Percentiles rank a stretch among this genome's conserved stretches.
phyloP scores from a whole-genome alignment of 192 early-diverging fungal species.

The Chytriomyces sp. region DNA sequence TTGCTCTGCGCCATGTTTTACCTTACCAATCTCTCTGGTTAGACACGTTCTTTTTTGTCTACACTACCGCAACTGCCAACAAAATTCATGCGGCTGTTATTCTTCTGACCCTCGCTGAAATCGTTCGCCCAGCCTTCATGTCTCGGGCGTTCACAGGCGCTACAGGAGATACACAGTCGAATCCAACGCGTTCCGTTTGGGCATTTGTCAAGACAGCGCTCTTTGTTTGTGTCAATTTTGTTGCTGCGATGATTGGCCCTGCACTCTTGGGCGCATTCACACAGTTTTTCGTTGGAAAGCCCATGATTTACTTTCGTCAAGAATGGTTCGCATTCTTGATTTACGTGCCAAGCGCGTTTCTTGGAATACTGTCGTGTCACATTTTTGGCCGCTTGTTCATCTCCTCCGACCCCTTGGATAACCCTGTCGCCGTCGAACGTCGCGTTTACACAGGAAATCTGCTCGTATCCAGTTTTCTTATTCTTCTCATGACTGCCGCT shows the following conservation, averaged over 20 bases:
- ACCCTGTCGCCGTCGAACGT: conserved; percentile 4
- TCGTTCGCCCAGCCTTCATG: conserved; percentile 15
- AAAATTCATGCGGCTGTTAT: conserved; percentile 50
- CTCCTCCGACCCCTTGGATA: conserved; percentile 1
- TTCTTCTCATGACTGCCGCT: conserved; percentile 4
- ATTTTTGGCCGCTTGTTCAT: conserved; percentile 1
- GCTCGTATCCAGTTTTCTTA: not conserved
- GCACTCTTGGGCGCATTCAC: conserved; percentile 27
- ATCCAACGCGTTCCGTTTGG: not conserved
- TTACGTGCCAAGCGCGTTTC: conserved; percentile 50
- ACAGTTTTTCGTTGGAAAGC: conserved; percentile 27
- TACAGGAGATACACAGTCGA: not conserved
- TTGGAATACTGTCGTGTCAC: conserved; percentile 25
- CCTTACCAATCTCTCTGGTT: not conserved
- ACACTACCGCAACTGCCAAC: conserved; percentile 55
- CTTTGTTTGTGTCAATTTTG: conserved; percentile 19
- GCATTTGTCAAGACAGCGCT: conserved; percentile 16
- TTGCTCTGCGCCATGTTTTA: not conserved
- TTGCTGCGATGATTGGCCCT: conserved; percentile 18
- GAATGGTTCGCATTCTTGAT: conserved; percentile 59
- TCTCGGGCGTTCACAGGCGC: not conserved
- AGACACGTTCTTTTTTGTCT: conserved; percentile 60
- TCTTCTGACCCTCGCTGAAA: conserved; percentile 28
- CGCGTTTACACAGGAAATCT: not conserved
- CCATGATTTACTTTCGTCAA: conserved; percentile 63